Percentiles rank a stretch among this genome's conserved stretches.
Evolutionary conservation across 495 filamentous ascomycete genomes (phyloP).

Genomic region (Venustampulla echinocandica): DNA sequence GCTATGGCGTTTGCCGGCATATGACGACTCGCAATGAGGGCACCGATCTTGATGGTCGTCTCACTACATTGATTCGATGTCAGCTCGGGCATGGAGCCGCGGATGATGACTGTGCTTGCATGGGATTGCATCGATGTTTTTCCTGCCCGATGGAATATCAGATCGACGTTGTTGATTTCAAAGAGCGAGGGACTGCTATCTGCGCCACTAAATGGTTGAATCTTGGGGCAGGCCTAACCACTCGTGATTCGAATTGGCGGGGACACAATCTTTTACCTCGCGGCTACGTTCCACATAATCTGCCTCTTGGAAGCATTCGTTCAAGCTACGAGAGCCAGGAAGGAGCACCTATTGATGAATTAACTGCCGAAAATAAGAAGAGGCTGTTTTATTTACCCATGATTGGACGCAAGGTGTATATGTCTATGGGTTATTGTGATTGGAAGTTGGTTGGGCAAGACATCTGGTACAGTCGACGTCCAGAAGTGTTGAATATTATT

Average conservation of each 20-base stretch:
- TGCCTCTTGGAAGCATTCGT: constrained; percentile 10
- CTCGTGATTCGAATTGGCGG: constrained; percentile 7
- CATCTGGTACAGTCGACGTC: background rate
- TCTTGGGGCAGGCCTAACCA: constrained; percentile 9
- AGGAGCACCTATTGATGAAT: constrained; percentile 4
- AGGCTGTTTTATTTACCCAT: constrained; percentile 1
- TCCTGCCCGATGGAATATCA: constrained; percentile 11
- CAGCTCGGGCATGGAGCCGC: constrained; percentile 8
- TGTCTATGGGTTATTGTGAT: background rate
- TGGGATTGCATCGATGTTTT: constrained; percentile 10
- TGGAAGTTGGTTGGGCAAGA: background rate
- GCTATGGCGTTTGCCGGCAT: constrained; percentile 16
- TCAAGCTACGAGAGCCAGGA: constrained; percentile 10
- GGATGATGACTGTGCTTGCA: constrained; percentile 9
- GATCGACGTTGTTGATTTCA: constrained; percentile 10
- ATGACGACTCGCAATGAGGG: constrained; percentile 9
- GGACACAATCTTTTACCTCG: constrained; percentile 4
- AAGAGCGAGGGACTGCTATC: constrained; percentile 8
- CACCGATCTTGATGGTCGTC: constrained; percentile 8
- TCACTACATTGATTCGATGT: constrained; percentile 11
- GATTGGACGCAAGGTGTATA: background rate
- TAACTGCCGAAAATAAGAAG: constrained; percentile 7
- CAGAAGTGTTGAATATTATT: constrained; percentile 5
- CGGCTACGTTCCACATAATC: constrained; percentile 4
- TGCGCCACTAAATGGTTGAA: constrained; percentile 10